Evolutionary conservation across 2,329 filamentous ascomycete genomes (phyloP), one percentile per base, ranked within the genome.

Genomic region (Ciborinia camelliae): DNA sequence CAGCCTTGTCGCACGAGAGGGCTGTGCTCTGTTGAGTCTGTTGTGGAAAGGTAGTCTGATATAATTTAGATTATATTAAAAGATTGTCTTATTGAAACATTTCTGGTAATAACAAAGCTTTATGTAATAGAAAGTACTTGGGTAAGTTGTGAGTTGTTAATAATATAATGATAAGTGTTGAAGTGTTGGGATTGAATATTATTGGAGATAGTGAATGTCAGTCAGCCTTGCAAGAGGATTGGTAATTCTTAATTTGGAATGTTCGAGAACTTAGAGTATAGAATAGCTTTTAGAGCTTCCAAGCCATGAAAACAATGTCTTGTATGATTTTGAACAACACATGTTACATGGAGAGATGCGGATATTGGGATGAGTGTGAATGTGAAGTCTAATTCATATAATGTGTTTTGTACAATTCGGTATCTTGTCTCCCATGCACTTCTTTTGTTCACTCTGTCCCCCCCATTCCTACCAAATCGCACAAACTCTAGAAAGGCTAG

Each of bases 331-430:
- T 15, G 18, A 41, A 43, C 39, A 4, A 15, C 10, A 23, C 14
- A 32, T 57, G 20, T 2, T 57, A 30, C 12, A 45, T 47, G 9
- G 15, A 26, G 15, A 57, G 20, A 15, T 43, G n/a, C 7, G 10
- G 15, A 37, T 15, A 50, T 26, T 50, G 20, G 60, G 60, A 32
- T 35, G n/a, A 43, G 28, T 47, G 37, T 62, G 35, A 48, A 59
- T 50, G 41, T 57, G 30, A 30, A 48, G 55, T 65, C 57, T 65
- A 65, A 53, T 65, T 61, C 37, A 51, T 23, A 39, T 50, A 20
- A 59, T 57, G n/a, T 54, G 28, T 62, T 64, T 65, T 65, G 57
- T 65, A 65, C 63, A 65, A 54, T 62, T 47, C 39, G 26, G 39
- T 59, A 45, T 64, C 41, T 60, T 39, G 26, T 58, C 50, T 39